Conservation (phyloP, 441 rosid species). For the Macaranga tanarius region DNA sequence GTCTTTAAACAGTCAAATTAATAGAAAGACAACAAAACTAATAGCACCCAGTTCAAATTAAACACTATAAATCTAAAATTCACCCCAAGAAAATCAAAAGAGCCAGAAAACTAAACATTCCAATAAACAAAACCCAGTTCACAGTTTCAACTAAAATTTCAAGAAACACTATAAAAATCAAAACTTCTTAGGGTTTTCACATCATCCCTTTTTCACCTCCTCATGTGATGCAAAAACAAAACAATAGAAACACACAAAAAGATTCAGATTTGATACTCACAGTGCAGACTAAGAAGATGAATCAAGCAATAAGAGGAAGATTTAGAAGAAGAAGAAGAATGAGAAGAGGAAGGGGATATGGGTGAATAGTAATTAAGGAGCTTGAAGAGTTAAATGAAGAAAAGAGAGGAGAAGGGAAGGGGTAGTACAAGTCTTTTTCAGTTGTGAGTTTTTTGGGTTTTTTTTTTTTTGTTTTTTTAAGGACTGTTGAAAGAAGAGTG, state of each 20-base stretch:
- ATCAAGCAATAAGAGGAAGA: constrained; percentile 13
- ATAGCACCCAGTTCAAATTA: neutral
- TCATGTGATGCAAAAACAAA: constrained; percentile 1
- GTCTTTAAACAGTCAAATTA: constrained; percentile 10
- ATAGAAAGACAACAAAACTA: neutral
- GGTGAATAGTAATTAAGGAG: neutral
- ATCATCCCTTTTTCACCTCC: neutral
- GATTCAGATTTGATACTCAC: constrained; percentile 44
- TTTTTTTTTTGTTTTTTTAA: constrained; percentile 6
- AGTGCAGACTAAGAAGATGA: constrained; percentile 27
- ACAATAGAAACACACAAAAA: constrained; percentile 4
- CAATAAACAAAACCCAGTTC: neutral
- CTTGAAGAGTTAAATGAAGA: neutral
- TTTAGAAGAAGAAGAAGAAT: constrained; percentile 11
- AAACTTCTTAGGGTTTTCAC: constrained; percentile 17
- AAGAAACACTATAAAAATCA: neutral
- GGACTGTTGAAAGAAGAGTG: neutral
- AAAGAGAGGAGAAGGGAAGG: constrained; percentile 27
- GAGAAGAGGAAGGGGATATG: neutral
- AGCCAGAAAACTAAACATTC: neutral
- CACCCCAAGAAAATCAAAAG: neutral
- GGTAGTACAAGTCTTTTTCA: constrained; percentile 33
- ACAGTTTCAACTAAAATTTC: constrained; percentile 9
- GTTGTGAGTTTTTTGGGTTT: constrained; percentile 19
- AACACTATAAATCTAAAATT: neutral